Evolutionary conservation across 2,329 filamentous ascomycete genomes (phyloP).

Genomic region (Penicillium decumbens): DNA sequence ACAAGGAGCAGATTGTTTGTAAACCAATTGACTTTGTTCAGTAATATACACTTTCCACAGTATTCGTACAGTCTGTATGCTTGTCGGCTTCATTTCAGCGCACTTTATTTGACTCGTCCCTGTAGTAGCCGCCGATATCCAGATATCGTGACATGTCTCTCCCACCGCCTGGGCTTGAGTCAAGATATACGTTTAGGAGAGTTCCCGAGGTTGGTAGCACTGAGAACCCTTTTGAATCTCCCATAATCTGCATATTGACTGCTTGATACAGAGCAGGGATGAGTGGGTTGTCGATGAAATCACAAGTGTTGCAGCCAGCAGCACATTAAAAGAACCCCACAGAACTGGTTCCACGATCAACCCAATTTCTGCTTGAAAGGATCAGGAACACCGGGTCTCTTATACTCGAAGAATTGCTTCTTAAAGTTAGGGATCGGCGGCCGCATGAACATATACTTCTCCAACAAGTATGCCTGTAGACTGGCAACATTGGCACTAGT

Average conservation of each 20-base stretch:
- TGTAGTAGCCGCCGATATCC: not conserved
- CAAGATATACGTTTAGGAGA: not conserved
- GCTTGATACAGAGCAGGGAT: not conserved
- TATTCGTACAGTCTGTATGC: not conserved
- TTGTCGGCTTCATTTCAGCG: too few relatives aligned
- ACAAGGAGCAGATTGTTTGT: too few relatives aligned
- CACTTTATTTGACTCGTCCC: not conserved
- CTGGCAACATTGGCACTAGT: slow-evolving; percentile 43
- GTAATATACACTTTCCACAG: not conserved
- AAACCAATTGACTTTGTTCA: not conserved
- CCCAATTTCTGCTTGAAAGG: slow-evolving; percentile 14
- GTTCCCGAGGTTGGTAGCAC: not conserved
- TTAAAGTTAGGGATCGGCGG: slow-evolving; percentile 29
- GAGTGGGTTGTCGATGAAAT: not conserved
- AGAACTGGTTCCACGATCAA: slow-evolving; percentile 2
- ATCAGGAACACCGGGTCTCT: slow-evolving; percentile 8
- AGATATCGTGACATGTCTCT: not conserved
- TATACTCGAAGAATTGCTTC: slow-evolving; percentile 30
- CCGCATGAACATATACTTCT: slow-evolving; percentile 38
- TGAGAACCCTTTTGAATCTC: too few relatives aligned
- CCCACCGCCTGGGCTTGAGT: not conserved
- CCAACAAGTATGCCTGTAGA: slow-evolving; percentile 38
- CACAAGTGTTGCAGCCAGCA: not conserved
- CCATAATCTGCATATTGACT: not conserved
- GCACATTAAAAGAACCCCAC: not conserved